Evolutionary conservation across 148 eudicot genomes (phyloP), one percentile per base, ranked within the genome.

Genomic region (Suaeda aralocaspica): DNA sequence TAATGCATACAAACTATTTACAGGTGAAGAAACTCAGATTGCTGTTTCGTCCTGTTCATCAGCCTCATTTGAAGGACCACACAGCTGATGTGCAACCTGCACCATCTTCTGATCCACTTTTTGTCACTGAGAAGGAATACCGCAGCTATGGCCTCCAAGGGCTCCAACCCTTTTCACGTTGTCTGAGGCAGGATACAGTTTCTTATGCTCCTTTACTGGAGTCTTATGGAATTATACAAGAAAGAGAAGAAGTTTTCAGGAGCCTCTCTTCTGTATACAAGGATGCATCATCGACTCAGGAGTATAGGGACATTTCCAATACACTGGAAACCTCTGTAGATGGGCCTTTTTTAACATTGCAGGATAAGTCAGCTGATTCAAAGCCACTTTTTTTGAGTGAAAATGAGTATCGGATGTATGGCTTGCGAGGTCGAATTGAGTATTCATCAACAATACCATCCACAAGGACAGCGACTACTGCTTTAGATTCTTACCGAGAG

Each of bases 141-240:
- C 87, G 85, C 72, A 84, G 66, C 71, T 75, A 75, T 69, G 92
- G 89, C 68, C 84, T 85, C 65, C 88, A 74, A 34, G 81, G 89
- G 65, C 84, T 85, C 65, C 88, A 74, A 34, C 81, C 74, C 41
- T 77, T 73, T 24, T 72, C 50, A 16, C 80, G 26, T 65, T 59
- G 64, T 51, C 26, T 67, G 72, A 65, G 68, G 49, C 75, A 69
- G 42, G 67, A 55, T 36, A 31, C 64, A 46, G 61, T 72, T 19
- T 26, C 78, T 50, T 64, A 59, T 65, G 65, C 49, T 36, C 62
- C 69, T 39, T 48, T 45, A 56, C 70, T 21, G 19, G 82, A 79
- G 50, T 68, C 80, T 80, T 69, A 68, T 31, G 51, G 69, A 45
- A 46, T 63, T 30, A 73, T 64, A 50, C 81, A 44, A 52, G 84